Conservation (phyloP, 345 rosid genomes). For the Raphanus raphanistrum region DNA sequence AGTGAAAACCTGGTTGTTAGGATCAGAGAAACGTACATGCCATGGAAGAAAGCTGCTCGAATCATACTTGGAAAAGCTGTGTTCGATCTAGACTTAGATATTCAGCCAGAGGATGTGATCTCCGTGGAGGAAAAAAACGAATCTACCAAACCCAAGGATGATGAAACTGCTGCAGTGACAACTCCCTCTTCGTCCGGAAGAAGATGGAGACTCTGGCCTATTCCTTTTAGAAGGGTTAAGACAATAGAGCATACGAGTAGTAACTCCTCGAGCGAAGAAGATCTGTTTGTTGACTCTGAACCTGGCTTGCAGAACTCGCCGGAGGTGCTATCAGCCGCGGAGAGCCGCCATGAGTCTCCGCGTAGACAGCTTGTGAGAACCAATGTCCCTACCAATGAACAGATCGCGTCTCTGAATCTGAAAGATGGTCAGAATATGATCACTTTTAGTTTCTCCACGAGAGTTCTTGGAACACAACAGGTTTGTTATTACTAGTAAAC, state of each 20-base stretch:
- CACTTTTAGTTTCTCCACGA: constrained; percentile 83
- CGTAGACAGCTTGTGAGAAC: constrained; percentile 71
- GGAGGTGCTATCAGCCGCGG: constrained; percentile 31
- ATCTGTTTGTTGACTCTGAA: constrained; percentile 72
- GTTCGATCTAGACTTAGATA: constrained; percentile 65
- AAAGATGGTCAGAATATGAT: constrained; percentile 87
- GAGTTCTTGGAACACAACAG: constrained; percentile 91
- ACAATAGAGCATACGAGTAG: constrained; percentile 65
- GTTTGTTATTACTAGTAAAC: constrained; percentile 40
- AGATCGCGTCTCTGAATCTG: constrained; percentile 82
- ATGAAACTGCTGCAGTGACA: constrained; percentile 44
- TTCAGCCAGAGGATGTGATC: constrained; percentile 61
- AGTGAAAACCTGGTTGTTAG: constrained; percentile 69
- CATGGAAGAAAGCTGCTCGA: constrained; percentile 86
- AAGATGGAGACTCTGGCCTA: constrained; percentile 89
- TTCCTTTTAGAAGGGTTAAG: constrained; percentile 80
- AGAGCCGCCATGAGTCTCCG: constrained; percentile 52
- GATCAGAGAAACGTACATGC: constrained; percentile 57
- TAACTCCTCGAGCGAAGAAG: constrained; percentile 65
- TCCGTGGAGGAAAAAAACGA: constrained; percentile 55
- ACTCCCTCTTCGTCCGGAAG: constrained; percentile 56
- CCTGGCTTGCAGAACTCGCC: constrained; percentile 50
- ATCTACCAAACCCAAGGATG: constrained; percentile 40
- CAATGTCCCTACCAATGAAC: constrained; percentile 80
- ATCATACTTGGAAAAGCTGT: constrained; percentile 70